phyloP scores from a whole-genome alignment of 2,329 filamentous ascomycete species.

The Achaetomium macrosporum region DNA sequence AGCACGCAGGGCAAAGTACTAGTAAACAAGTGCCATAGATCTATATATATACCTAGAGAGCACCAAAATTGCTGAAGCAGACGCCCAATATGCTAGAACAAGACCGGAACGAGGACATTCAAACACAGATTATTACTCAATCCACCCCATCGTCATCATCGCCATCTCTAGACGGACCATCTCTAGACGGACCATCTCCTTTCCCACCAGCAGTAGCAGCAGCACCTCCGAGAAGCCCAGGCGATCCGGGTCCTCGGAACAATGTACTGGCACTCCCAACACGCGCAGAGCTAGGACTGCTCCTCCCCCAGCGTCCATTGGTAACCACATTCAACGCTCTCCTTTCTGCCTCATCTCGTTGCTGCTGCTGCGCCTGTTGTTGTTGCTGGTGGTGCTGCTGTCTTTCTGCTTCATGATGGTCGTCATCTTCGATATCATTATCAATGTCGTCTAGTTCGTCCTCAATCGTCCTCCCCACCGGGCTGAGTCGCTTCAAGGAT shows the following conservation, averaged over 20 bases:
- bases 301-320: slow-evolving; percentile 34
- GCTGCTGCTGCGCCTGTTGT: slow-evolving; percentile 10
- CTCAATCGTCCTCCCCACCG: slow-evolving; percentile 40
- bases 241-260: slow-evolving; percentile 9
- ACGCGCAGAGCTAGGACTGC: slow-evolving; percentile 12
- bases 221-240: background rate
- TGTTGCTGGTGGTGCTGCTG: slow-evolving; percentile 7
- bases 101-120: background rate
- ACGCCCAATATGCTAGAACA: background rate
- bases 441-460: slow-evolving; percentile 34
- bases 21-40: no score
- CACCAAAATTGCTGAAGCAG: no score
- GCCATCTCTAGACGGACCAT: background rate
- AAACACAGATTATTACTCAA: background rate
- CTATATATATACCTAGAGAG: no score
- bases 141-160: background rate
- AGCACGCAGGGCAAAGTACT: no score
- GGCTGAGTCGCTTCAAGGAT: slow-evolving; percentile 42
- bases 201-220: background rate
- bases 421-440: slow-evolving; percentile 12
- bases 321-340: slow-evolving; percentile 30
- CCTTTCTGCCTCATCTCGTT: slow-evolving; percentile 16
- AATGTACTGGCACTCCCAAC: slow-evolving; percentile 1
- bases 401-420: slow-evolving; percentile 22
- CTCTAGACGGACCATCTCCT: background rate